Base-by-base conservation (phyloP, 768 basidiomycete genomes). In the Tulasnella sp. region DNA sequence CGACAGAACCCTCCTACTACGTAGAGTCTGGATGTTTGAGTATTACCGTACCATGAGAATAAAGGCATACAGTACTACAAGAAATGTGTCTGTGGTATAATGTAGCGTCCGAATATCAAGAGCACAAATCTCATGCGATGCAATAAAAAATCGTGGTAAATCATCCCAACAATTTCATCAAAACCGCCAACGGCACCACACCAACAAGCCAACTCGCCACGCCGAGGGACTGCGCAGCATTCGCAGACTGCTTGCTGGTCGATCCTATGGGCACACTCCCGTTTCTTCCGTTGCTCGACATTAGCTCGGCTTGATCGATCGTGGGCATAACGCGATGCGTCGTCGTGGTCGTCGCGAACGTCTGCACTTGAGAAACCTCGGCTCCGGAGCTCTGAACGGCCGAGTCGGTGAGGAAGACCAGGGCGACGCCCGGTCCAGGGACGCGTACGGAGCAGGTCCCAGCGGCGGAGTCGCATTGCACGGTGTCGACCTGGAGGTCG, bases 331-430 rank as follows among this genome's bases (percentile, higher is more conserved):
- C n/a, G 14, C 26, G 41, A 12, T 35, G 39, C 6, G 44, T 42
- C 35, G 67, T 69, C 40, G 40, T 69, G 7, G 67, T 69, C n/a
- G 67, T 69, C n/a, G 81, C 78, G 36, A 69, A 69, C 12, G 67
- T 52, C 39, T 52, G 39, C n/a, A 29, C 44, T 12, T 44, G 12
- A n/a, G 12, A 12, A 44, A n/a, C 12, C n/a, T 44, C 26, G 19
- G n/a, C 40, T 52, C 40, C 29, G n/a, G 71, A 72, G n/a, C 37
- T 67, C 26, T 29, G 26, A 17, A n/a, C 22, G 7, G 47, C 71
- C 16, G n/a, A 22, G n/a, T 69, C 67, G 17, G 40, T 69, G 42
- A 73, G 42, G 71, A 73, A 73, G 41, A 73, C 72, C 8, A 73
- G 72, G 36, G 72, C 72, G 7, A 42, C 72, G 41, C n/a, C n/a